These are phyloP conservation scores for Grifola frondosa DNA, from an alignment of 1,284 basidiomycete species.

Conservation along the genomic window DNA sequence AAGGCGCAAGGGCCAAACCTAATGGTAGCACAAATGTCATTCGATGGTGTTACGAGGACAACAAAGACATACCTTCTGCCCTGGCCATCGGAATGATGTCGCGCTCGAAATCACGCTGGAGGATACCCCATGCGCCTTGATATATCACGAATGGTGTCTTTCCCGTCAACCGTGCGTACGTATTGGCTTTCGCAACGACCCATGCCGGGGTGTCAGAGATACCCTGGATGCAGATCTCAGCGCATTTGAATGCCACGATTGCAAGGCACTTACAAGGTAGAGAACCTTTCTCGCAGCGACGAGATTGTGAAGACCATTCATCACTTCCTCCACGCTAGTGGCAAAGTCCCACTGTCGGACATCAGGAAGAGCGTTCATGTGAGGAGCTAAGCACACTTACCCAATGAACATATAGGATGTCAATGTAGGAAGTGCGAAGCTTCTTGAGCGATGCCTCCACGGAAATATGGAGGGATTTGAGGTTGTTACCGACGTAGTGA, in stretches of 20 bases:
- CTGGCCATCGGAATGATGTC: conserved; percentile 55
- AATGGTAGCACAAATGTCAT: neutral
- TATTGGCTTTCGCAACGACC: conserved; percentile 49
- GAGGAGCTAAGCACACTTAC: conserved; percentile 39
- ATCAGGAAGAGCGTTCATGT: conserved; percentile 48
- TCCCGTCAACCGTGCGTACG: conserved; percentile 46
- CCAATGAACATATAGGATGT: conserved; percentile 52
- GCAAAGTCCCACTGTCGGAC: conserved; percentile 54
- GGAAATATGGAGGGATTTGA: conserved; percentile 40
- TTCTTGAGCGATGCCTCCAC: conserved; percentile 47
- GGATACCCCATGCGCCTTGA: conserved; percentile 49
- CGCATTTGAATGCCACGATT: conserved; percentile 4
- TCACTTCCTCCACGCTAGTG: conserved; percentile 53
- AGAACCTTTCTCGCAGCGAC: conserved; percentile 36
- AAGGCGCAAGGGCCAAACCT: conserved; percentile 47
- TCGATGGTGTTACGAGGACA: too few species aligned
- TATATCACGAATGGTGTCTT: conserved; percentile 50
- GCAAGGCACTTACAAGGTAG: conserved; percentile 30
- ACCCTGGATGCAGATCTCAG: conserved; percentile 20
- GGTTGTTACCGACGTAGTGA: conserved; percentile 44
- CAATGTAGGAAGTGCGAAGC: conserved; percentile 53
- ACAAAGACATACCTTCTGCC: conserved; percentile 37
- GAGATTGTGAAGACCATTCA: conserved; percentile 39
- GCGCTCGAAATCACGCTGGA: conserved; percentile 45
- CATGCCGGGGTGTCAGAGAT: conserved; percentile 50